Percentiles rank a stretch among this genome's conserved stretches.
Conservation (phyloP, 73 alveolate genomes). For the Tetrahymena malaccensis region DNA sequence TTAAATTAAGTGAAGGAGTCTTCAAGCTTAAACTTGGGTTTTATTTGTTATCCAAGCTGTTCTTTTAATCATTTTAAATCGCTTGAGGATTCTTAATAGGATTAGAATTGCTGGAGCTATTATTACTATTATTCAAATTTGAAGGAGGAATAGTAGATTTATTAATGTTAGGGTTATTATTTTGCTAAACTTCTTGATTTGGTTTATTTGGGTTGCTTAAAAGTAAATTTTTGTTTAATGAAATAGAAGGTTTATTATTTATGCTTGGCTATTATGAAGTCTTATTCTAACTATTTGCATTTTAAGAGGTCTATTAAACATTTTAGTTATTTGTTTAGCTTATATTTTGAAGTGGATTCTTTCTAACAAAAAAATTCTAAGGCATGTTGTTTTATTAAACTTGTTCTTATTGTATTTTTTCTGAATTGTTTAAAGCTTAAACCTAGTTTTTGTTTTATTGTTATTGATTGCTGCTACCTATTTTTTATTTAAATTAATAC, state of each 20-base stretch:
- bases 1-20: not conserved
- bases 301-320: not conserved
- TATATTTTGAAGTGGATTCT: not conserved
- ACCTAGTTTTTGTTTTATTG: not conserved
- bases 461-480: not conserved
- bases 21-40: not conserved
- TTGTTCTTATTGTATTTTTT: not conserved
- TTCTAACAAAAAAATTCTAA: not conserved
- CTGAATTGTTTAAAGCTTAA: not conserved
- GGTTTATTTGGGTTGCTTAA: not conserved
- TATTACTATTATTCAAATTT: not conserved
- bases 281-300: not conserved
- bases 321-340: not conserved
- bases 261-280: not conserved
- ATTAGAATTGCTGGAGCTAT: not conserved
- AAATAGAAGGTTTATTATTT: not conserved
- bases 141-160: not conserved
- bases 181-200: not conserved
- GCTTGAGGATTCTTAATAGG: not conserved
- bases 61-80: not conserved
- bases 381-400: not conserved
- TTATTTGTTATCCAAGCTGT: not conserved
- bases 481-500: too few relatives aligned
- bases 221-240: not conserved
- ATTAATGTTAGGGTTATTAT: not conserved